Evolutionary conservation across 805 yeast species (phyloP), one percentile per base, ranked within the genome.

Genomic region (Danielia oregonensis): DNA sequence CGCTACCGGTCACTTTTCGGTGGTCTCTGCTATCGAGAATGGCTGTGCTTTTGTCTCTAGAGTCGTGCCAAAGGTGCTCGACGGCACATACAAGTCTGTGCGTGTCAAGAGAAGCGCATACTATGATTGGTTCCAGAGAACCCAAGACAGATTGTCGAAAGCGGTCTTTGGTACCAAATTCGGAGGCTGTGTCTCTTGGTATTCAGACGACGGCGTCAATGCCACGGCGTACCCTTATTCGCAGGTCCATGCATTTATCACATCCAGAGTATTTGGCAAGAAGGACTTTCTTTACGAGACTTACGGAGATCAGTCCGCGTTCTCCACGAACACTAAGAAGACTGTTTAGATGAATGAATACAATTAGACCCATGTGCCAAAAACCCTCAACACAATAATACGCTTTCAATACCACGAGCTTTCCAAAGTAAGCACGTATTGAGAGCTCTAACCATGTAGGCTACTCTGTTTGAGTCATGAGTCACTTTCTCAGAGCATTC

Each of bases 141-240:
- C 50, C 4, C 70, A 65, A 39, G 43, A 21, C 4, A 43, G 44
- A 24, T 55, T 64, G 39, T 36, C 32, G 24, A 44, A 39, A 29
- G 42, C 59, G 5, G 70, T 66, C 2, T 66, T 55, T 43, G 72
- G 72, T 3, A 48, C 63, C 6, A 36, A 43, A 3, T 61, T 59
- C 36, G 72, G 70, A 3, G 72, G 72, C 2, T 66, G 72, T 41
- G 45, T 44, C 9, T 54, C 68, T n/a, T 66, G 72, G 70, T 66
- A 65, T 35, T 16, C 59, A 2, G 36, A 44, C 22, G 49, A 40
- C 14, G 59, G 58, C 10, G 33, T 45, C 35, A 65, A 65, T 39
- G 43, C 51, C 23, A 52, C 68, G 9, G 56, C 65, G 3, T 66
- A 63, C 35, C 68, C 70, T 2, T 61, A 52, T 39, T 56, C 65